phyloP scores from a whole-genome alignment of 2,329 filamentous ascomycete species.

The Neospermospora avenae region DNA sequence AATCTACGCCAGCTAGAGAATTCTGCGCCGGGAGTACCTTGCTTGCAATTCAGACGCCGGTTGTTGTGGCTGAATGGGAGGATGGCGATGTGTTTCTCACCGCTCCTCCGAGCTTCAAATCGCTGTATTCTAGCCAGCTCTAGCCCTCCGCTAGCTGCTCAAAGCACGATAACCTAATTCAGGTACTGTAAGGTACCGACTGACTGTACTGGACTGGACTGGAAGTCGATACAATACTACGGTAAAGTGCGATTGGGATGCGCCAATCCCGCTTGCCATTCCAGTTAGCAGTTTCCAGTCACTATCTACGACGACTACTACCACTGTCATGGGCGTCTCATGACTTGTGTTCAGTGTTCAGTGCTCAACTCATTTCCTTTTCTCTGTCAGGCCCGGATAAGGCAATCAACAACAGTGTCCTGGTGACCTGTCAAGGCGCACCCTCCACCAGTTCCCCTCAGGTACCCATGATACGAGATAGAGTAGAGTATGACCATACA shows the following conservation, averaged over 20 bases:
- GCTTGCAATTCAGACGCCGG: background rate
- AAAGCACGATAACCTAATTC: too few species aligned
- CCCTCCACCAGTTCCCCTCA: slow-evolving; percentile 3
- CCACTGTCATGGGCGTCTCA: too few species aligned
- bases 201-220: background rate
- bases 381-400: background rate
- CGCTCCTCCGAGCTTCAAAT: background rate
- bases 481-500: too few species aligned
- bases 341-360: background rate
- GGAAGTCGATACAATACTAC: too few species aligned
- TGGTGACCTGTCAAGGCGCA: slow-evolving; percentile 6
- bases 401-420: background rate
- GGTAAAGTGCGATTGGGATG: background rate
- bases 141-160: background rate
- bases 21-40: background rate
- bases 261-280: background rate
- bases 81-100: background rate
- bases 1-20: background rate
- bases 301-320: too few species aligned
- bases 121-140: background rate
- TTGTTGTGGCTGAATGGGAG: background rate
- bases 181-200: background rate
- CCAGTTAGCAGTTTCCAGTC: background rate
- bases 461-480: too few species aligned
- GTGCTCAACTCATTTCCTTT: background rate